Base-by-base conservation (phyloP, 495 filamentous ascomycete genomes). In the Podospora bellae-mahoneyi region DNA sequence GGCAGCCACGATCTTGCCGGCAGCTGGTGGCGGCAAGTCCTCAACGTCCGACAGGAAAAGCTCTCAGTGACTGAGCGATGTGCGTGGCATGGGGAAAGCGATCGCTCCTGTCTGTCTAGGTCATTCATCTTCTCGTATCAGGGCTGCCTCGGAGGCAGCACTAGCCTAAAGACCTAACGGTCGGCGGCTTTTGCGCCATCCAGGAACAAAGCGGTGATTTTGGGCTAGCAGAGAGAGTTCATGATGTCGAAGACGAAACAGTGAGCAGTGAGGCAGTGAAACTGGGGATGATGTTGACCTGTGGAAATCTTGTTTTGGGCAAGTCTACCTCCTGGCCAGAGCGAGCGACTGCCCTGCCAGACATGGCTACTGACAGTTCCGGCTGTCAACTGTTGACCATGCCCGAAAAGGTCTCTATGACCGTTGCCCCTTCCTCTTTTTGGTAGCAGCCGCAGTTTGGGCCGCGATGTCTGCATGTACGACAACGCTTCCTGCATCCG, bases 371-470 rank as follows among this genome's bases (percentile, higher is more conserved):
- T 48, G 39, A 13, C 39, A 48, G 6, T 48, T 7, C 10, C 9
- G 39, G 39, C 39, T 10, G 39, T 48, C 39, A 48, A 48, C 5
- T 7, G 5, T 13, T 3, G 9, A 48, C 39, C 39, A 48, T 48
- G 1, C 39, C 39, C 39, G 2, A 48, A 48, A 10, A 13, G 39
- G 39, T 48, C 30, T 32, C 30, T 1, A 32, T 32, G 30, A 32
- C 30, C 39, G 39, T 48, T 48, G 39, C 15, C 39, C 39, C 1
- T 48, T 68, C 27, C 62, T 65, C 23, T 32, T 68, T 68, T 68
- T 7, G 30, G 67, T 65, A 57, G 55, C 56, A 65, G 54, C 28
- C 64, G 62, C 66, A 67, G 56, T 69, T 60, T 68, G 19, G 65
- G 44, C 66, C 28, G 44, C 30, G 64, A 48, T 68, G 26, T 27